phyloP scores from a whole-genome alignment of 148 eudicot species.

The Chenopodium quinoa region DNA sequence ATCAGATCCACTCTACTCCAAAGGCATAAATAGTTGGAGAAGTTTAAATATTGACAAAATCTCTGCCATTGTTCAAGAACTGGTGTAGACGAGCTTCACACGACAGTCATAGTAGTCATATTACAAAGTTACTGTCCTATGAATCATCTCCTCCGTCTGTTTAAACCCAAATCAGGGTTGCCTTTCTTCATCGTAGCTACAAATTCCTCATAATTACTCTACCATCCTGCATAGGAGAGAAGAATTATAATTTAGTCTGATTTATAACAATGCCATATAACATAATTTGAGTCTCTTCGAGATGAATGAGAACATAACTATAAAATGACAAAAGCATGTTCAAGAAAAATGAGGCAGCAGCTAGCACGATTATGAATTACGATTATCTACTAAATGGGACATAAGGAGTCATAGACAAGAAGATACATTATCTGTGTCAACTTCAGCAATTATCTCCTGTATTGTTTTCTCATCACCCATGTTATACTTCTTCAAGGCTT shows the following conservation, averaged over 20 bases:
- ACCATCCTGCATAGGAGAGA: constrained; percentile 64
- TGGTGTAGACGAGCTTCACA: background rate
- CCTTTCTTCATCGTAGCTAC: constrained; percentile 98
- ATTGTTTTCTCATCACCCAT: constrained; percentile 95
- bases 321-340: background rate
- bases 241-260: background rate
- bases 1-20: background rate
- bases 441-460: constrained; percentile 89
- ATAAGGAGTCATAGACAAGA: constrained; percentile 20
- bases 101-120: background rate
- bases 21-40: background rate
- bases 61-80: background rate
- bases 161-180: constrained; percentile 58
- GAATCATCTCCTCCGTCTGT: constrained; percentile 62
- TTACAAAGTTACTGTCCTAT: background rate
- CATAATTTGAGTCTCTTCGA: background rate
- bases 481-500: constrained; percentile 82
- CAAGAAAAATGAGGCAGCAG: background rate
- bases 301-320: background rate
- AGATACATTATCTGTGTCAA: constrained; percentile 83
- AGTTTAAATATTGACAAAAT: background rate
- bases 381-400: background rate
- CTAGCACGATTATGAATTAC: background rate
- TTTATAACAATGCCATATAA: background rate
- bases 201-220: constrained; percentile 87